These are phyloP conservation scores for Pinus taeda DNA, from an alignment of 75 land plant species.

Conservation along the genomic window DNA sequence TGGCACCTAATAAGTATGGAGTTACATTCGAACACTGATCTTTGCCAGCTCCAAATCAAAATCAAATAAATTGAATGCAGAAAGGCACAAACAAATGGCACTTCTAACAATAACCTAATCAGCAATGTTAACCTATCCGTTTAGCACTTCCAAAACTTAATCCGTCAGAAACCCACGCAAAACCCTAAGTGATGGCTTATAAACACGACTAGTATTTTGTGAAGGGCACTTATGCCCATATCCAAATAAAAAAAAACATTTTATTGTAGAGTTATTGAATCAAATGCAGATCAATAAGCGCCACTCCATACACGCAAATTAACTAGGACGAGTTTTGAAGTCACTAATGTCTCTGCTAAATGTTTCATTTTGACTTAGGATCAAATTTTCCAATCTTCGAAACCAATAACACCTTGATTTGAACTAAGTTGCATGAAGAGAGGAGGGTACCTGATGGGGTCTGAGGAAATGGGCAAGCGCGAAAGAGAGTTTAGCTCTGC, in stretches of 20 bases:
- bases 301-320: neutral
- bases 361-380: neutral
- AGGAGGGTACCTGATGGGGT: neutral
- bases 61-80: too few relatives aligned
- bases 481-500: constrained; percentile 4
- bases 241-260: neutral
- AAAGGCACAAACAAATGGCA: too few relatives aligned
- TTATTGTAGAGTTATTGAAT: neutral
- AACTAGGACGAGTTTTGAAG: neutral
- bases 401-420: too few relatives aligned
- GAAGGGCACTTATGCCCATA: neutral
- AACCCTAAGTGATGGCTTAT: neutral
- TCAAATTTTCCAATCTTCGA: too few relatives aligned
- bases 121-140: neutral
- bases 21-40: too few relatives aligned
- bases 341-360: neutral
- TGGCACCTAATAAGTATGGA: too few relatives aligned
- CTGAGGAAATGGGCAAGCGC: neutral
- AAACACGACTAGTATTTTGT: neutral
- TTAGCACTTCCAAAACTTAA: too few relatives aligned
- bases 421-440: neutral
- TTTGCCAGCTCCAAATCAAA: too few relatives aligned
- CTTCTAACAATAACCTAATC: too few relatives aligned
- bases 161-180: neutral
- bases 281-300: neutral